A percentile compares a stretch with the other conserved stretches of the same genome.
phyloP scores from a whole-genome alignment of 257 asterid genomes.

The Primulina eburnea region DNA sequence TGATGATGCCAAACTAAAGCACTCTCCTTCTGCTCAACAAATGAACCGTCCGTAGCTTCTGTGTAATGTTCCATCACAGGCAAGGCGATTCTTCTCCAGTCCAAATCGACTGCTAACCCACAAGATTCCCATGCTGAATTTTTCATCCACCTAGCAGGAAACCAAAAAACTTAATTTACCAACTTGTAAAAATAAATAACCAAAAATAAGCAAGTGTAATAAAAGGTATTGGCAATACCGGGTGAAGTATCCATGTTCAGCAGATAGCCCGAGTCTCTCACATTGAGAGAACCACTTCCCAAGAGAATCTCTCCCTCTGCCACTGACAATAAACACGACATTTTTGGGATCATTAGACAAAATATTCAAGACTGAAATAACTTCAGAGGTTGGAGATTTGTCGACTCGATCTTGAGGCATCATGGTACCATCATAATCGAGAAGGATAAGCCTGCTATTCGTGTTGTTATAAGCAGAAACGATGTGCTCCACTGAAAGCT shows the following conservation, averaged over 20 bases:
- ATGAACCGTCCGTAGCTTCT: conserved; percentile 87
- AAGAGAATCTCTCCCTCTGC: conserved; percentile 68
- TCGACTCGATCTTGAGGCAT: conserved; percentile 61
- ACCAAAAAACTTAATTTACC: not conserved
- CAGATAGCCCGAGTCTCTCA: conserved; percentile 68
- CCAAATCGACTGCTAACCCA: conserved; percentile 39
- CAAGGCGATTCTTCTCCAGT: conserved; percentile 62
- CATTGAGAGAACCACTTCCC: conserved; percentile 72
- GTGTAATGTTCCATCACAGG: conserved; percentile 85
- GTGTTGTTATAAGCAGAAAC: conserved; percentile 49
- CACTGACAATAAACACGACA: conserved; percentile 73
- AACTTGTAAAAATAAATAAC: not conserved
- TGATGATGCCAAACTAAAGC: conserved; percentile 94
- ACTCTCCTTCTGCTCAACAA: conserved; percentile 81
- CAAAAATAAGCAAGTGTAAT: not conserved
- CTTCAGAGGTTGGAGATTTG: conserved; percentile 60
- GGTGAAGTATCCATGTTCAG: conserved; percentile 81
- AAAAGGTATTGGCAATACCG: conserved; percentile 34
- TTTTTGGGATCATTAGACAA: conserved; percentile 72
- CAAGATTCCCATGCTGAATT: conserved; percentile 64
- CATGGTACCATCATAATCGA: conserved; percentile 87
- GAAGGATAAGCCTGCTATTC: conserved; percentile 59
- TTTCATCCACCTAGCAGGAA: conserved; percentile 48
- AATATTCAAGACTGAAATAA: conserved; percentile 51
- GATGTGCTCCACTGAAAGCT: conserved; percentile 68